Percentiles rank a stretch among this genome's conserved stretches.
Conservation (phyloP, 768 basidiomycete species). For the Agaricus sinodeliciosus region DNA sequence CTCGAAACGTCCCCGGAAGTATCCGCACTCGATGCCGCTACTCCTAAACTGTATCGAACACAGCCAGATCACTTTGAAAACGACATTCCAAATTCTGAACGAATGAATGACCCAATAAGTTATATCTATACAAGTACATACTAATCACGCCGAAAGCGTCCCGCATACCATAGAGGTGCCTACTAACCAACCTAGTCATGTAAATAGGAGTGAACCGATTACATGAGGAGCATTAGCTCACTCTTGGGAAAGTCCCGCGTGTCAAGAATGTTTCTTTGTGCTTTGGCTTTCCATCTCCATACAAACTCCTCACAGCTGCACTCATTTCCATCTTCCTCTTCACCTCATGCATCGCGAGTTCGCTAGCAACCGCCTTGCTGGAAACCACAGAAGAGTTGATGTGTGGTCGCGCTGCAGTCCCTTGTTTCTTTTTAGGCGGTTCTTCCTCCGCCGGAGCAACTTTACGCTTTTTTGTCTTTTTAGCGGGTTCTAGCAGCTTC, state of each 20-base stretch:
- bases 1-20: too few relatives aligned
- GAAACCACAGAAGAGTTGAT: conserved; percentile 50
- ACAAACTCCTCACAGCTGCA: conserved; percentile 79
- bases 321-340: conserved; percentile 84
- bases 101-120: conserved; percentile 1
- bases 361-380: conserved; percentile 60
- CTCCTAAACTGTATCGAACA: too few relatives aligned
- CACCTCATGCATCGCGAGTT: conserved; percentile 74
- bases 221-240: conserved; percentile 36
- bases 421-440: conserved; percentile 41
- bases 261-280: conserved; percentile 89
- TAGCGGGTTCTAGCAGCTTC: conserved; percentile 48
- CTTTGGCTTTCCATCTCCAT: conserved; percentile 47
- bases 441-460: conserved; percentile 23
- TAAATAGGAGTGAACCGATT: conserved; percentile 1
- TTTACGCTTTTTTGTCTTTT: conserved; percentile 64
- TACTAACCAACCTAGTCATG: too few relatives aligned
- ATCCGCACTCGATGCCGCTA: conserved; percentile 8
- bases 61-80: conserved; percentile 25
- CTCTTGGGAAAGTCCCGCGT: conserved; percentile 86
- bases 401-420: conserved; percentile 28
- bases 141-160: too few relatives aligned
- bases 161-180: too few relatives aligned
- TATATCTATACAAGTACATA: too few relatives aligned
- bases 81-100: conserved; percentile 13